Conservation (phyloP, 352 stramenopile species). For the Phytophthora aleatoria region DNA sequence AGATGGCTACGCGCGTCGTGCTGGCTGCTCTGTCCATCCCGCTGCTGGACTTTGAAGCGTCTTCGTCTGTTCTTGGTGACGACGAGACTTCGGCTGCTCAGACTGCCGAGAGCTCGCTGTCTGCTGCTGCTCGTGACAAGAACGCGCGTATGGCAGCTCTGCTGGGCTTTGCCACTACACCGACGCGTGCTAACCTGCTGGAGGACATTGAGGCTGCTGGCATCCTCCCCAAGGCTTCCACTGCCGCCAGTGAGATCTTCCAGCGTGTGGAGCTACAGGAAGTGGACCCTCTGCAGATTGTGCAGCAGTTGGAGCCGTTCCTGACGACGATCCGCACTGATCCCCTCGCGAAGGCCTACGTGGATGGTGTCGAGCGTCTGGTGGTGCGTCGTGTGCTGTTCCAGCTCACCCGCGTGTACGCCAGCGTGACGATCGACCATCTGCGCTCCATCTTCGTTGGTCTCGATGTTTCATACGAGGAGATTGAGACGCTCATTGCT, state of each 20-base stretch:
- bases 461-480: constrained; percentile 69
- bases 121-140: constrained; percentile 88
- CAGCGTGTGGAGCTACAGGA: constrained; percentile 69
- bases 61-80: constrained; percentile 59
- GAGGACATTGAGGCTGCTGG: constrained; percentile 86
- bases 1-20: constrained; percentile 91
- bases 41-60: constrained; percentile 67
- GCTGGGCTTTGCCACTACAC: constrained; percentile 87
- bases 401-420: constrained; percentile 88
- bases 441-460: constrained; percentile 88
- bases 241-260: constrained; percentile 69
- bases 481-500: constrained; percentile 90
- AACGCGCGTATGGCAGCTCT: constrained; percentile 94
- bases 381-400: constrained; percentile 82
- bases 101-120: constrained; percentile 38
- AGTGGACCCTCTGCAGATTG: constrained; percentile 80
- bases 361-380: constrained; percentile 65
- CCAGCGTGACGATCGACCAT: constrained; percentile 85
- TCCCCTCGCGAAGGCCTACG: constrained; percentile 57
- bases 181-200: constrained; percentile 91
- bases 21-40: constrained; percentile 95
- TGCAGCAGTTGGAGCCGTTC: constrained; percentile 69
- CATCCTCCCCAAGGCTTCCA: constrained; percentile 64
- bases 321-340: constrained; percentile 51
- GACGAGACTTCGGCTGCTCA: constrained; percentile 66